Base-by-base conservation (phyloP, 129 eudicot genomes). In the Pulicaria dysenterica region DNA sequence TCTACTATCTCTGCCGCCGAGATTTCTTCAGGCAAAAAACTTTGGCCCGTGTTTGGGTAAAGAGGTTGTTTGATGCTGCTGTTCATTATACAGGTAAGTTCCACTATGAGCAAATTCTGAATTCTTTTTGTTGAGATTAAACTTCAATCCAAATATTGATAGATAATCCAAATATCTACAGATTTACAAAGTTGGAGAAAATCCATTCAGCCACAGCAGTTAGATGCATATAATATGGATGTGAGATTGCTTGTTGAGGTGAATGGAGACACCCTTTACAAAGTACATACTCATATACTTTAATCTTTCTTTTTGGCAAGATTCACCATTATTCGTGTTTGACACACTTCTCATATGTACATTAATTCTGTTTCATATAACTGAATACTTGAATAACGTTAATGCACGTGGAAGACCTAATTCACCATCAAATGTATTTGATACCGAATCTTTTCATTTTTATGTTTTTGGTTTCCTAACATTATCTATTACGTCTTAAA, bases 141-240 rank as follows among this genome's bases (percentile, higher is more conserved):
- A 10, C 7, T 24, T 2, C 31, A 24, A 24, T 24, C 31, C 31
- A 24, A n/a, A n/a, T n/a, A n/a, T n/a, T n/a, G 31, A 24, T 1
- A 7, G 6, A 3, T 3, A n/a, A n/a, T n/a, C n/a, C n/a, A n/a
- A n/a, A n/a, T n/a, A n/a, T n/a, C n/a, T n/a, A 12, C 34, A 58
- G 64, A 58, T 58, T 58, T 37, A 58, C 64, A 38, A 31, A 6
- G 13, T 24, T 49, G 51, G 51, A 68, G 44, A 38, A 34, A 38
- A 34, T 36, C 64, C 11, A 9, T 11, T 58, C 43, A 58, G 34
- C 37, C 37, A 19, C 12, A 55, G 11, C 11, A 55, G 37, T 55
- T 12, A 1, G n/a, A 8, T 5, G 54, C 54, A 48, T 12, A 36
- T 3, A 5, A 3, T 54, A 16, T 1, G 58, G 8, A 54, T 17